Percentiles rank a stretch among this genome's conserved stretches.
These are phyloP conservation scores for Phaffia australis DNA, from an alignment of 768 basidiomycete genomes.

Conservation along the genomic window DNA sequence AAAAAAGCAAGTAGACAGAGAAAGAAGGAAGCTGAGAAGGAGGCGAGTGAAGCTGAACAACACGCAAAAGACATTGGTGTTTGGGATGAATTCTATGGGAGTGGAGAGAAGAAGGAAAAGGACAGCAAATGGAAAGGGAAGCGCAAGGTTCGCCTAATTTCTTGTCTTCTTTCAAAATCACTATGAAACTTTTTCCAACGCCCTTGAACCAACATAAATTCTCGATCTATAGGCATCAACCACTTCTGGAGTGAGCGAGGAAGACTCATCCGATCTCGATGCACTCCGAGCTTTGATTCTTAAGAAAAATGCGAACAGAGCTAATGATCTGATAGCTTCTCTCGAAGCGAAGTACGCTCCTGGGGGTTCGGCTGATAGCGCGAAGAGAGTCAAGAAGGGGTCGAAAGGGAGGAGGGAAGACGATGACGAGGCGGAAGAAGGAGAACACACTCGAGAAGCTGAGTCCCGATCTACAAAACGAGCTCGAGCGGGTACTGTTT, in stretches of 20 bases:
- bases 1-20: slow-evolving; percentile 65
- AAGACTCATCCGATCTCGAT: slow-evolving; percentile 59
- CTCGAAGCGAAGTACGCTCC: slow-evolving; percentile 18
- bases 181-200: too few species aligned
- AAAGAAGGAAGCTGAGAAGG: slow-evolving; percentile 61
- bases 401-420: neutral
- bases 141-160: neutral
- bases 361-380: neutral
- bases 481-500: too few species aligned
- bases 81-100: slow-evolving; percentile 52
- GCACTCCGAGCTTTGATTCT: slow-evolving; percentile 43
- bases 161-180: too few species aligned
- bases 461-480: too few species aligned
- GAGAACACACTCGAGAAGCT: too few species aligned
- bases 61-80: slow-evolving; percentile 78
- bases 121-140: slow-evolving; percentile 1
- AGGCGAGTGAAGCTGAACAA: slow-evolving; percentile 69
- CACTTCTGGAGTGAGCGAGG: slow-evolving; percentile 38
- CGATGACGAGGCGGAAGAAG: too few species aligned
- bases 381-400: neutral
- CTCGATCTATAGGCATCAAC: too few species aligned
- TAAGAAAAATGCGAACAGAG: slow-evolving; percentile 15
- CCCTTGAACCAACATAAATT: too few species aligned
- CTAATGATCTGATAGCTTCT: slow-evolving; percentile 9
- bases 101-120: slow-evolving; percentile 11